A percentile compares a stretch with the other conserved stretches of the same genome.
Evolutionary conservation across 2,329 filamentous ascomycete genomes (phyloP).

Genomic region (Atkinsonella hypoxylon): DNA sequence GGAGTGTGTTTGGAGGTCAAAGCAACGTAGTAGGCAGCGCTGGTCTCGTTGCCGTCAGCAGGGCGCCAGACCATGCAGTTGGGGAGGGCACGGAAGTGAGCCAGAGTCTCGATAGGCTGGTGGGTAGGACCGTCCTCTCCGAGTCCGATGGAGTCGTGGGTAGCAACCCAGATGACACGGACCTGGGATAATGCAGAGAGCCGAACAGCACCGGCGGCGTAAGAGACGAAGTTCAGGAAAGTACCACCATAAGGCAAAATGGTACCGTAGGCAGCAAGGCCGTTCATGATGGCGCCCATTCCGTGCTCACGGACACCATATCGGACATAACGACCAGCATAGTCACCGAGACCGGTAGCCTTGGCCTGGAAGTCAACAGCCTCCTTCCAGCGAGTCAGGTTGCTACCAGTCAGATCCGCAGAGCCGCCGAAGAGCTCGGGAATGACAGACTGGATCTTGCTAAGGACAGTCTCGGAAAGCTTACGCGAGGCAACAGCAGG

Average conservation of each 20-base stretch:
- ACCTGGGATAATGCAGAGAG: conserved; percentile 85
- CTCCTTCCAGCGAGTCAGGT: conserved; percentile 96
- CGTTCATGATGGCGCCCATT: conserved; percentile 91
- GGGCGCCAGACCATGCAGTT: conserved; percentile 99
- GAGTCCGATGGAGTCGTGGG: conserved; percentile 97
- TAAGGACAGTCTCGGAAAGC: conserved; percentile 86
- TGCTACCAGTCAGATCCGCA: conserved; percentile 94
- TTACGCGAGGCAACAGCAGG: conserved; percentile 83
- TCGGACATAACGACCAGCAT: conserved; percentile 81
- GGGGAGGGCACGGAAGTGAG: conserved; percentile 95
- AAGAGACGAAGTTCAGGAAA: conserved; percentile 99
- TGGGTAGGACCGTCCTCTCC: conserved; percentile 98
- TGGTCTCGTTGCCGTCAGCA: conserved; percentile 96
- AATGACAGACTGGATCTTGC: conserved; percentile 70
- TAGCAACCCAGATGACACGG: conserved; percentile 90
- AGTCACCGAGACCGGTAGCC: conserved; percentile 73
- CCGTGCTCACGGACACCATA: conserved; percentile 87
- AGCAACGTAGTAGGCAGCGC: conserved; percentile 92
- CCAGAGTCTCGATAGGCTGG: conserved; percentile 96
- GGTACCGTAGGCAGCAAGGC: conserved; percentile 88
- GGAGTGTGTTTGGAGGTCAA: conserved; percentile 84
- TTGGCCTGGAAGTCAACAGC: conserved; percentile 96
- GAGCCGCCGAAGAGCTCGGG: conserved; percentile 94
- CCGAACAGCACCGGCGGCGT: conserved; percentile 89
- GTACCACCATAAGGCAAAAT: conserved; percentile 89